phyloP scores from a whole-genome alignment of 768 basidiomycete species.

The Xerocomellus amylosporus region DNA sequence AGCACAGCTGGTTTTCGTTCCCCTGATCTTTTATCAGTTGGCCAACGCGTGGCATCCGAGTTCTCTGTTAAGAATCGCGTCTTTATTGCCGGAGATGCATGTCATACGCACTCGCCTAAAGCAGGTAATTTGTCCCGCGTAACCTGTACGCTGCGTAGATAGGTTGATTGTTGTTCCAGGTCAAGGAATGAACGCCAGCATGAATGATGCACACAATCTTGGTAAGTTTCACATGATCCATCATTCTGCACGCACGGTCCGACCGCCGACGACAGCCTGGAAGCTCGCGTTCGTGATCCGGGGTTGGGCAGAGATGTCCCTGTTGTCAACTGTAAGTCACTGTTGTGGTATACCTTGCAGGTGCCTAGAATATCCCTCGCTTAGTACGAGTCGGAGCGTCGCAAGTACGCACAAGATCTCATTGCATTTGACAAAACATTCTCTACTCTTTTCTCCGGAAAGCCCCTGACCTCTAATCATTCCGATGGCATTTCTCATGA shows the following conservation, averaged over 20 bases:
- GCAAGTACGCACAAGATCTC: slow-evolving; percentile 52
- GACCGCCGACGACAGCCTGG: slow-evolving; percentile 37
- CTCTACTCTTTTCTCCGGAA: slow-evolving; percentile 52
- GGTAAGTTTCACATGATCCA: slow-evolving; percentile 22
- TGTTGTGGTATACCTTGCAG: neutral
- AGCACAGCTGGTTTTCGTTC: neutral
- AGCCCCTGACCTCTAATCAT: slow-evolving; percentile 40
- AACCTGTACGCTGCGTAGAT: neutral
- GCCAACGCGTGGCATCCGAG: slow-evolving; percentile 53
- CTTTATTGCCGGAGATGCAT: slow-evolving; percentile 56
- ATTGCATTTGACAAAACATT: slow-evolving; percentile 53
- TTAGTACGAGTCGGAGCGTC: slow-evolving; percentile 53
- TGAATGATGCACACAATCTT: slow-evolving; percentile 55
- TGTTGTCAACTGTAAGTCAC: slow-evolving; percentile 44
- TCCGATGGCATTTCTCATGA: slow-evolving; percentile 39
- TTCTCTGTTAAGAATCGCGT: slow-evolving; percentile 48
- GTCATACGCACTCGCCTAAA: slow-evolving; percentile 45
- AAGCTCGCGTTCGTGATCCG: slow-evolving; percentile 50
- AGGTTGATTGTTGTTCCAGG: slow-evolving; percentile 34
- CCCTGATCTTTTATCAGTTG: slow-evolving; percentile 35
- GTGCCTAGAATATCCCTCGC: neutral
- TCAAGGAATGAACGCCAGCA: slow-evolving; percentile 54
- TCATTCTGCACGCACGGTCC: neutral
- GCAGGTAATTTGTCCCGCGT: slow-evolving; percentile 30
- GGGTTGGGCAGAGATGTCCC: slow-evolving; percentile 43